phyloP scores from a whole-genome alignment of 306 rosid species.

The Cucumis cinereus region DNA sequence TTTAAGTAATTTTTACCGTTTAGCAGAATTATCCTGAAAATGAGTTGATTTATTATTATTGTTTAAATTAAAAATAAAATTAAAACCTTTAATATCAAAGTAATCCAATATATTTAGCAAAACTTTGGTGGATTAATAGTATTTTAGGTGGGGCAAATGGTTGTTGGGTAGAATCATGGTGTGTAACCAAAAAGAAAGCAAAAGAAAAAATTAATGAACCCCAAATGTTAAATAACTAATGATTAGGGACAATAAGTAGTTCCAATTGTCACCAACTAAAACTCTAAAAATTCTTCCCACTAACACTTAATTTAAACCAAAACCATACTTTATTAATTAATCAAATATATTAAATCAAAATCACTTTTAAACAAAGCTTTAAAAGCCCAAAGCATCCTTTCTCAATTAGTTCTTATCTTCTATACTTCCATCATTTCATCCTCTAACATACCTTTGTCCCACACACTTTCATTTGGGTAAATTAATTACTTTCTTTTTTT shows the following conservation, averaged over 20 bases:
- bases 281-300: neutral
- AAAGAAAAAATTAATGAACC: neutral
- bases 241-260: slow-evolving; percentile 5
- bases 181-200: neutral
- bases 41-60: too few relatives aligned
- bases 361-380: neutral
- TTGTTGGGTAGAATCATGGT: neutral
- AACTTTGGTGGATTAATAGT: neutral
- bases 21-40: too few relatives aligned
- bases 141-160: neutral
- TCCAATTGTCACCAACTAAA: slow-evolving; percentile 5
- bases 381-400: neutral
- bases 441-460: neutral
- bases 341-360: neutral
- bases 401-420: neutral
- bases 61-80: neutral
- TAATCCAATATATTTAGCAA: neutral
- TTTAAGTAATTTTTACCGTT: too few relatives aligned
- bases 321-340: slow-evolving; percentile 2
- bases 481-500: neutral
- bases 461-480: neutral
- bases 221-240: neutral
- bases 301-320: neutral
- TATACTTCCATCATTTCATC: neutral
- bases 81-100: neutral